Conservation (phyloP, 1,284 basidiomycete species). For the Puccinia horiana region DNA sequence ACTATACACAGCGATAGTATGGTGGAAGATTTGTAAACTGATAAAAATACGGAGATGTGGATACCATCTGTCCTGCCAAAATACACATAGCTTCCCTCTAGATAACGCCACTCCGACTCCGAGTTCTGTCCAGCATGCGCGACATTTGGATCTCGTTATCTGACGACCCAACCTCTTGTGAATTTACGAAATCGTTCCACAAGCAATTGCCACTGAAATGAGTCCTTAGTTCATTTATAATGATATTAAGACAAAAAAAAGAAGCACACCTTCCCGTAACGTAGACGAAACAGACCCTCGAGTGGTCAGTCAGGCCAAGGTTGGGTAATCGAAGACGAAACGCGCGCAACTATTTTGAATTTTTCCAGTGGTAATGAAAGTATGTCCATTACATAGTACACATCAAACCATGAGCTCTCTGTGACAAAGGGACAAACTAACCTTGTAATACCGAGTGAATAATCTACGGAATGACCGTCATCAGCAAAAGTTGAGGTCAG, state of each 20-base stretch:
- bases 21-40: no score
- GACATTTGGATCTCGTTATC: slow-evolving; percentile 89
- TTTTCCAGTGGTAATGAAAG: slow-evolving; percentile 17
- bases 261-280: slow-evolving; percentile 75
- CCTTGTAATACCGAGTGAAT: slow-evolving; percentile 82
- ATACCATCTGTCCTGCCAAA: slow-evolving; percentile 83
- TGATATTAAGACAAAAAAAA: neutral
- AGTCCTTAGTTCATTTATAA: neutral
- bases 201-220: neutral
- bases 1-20: slow-evolving; percentile 35
- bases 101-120: slow-evolving; percentile 83
- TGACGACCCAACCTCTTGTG: slow-evolving; percentile 66
- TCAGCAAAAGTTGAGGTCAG: slow-evolving; percentile 74
- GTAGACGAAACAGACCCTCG: slow-evolving; percentile 85
- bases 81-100: slow-evolving; percentile 94
- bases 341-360: slow-evolving; percentile 76
- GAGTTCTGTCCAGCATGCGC: slow-evolving; percentile 89
- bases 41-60: no score
- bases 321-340: slow-evolving; percentile 84
- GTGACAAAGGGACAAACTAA: slow-evolving; percentile 57
- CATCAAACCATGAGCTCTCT: neutral
- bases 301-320: slow-evolving; percentile 85
- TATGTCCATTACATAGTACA: slow-evolving; percentile 31
- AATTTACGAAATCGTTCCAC: neutral
- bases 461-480: slow-evolving; percentile 86